These are phyloP conservation scores for Globomyces pollinis-pini DNA, from an alignment of 192 early-diverging fungal genomes.

Conservation along the genomic window DNA sequence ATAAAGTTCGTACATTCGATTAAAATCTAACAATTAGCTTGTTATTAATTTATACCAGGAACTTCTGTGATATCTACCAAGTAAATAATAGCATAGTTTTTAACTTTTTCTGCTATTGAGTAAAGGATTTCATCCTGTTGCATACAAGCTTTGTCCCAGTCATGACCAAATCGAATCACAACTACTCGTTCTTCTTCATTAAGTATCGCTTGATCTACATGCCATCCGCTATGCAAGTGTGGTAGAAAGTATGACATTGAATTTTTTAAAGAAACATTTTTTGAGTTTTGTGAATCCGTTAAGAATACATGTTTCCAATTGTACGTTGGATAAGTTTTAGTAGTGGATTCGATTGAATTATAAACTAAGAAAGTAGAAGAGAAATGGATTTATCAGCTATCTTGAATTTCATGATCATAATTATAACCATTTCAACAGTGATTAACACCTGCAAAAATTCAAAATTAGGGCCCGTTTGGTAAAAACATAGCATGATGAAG, in stretches of 20 bases:
- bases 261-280: not conserved
- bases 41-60: too few species aligned
- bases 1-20: constrained; percentile 96
- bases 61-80: constrained; percentile 93
- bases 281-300: too few species aligned
- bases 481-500: too few species aligned
- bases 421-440: too few species aligned
- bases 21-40: constrained; percentile 34
- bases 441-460: too few species aligned
- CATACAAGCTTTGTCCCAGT: constrained; percentile 96
- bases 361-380: too few species aligned
- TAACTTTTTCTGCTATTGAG: constrained; percentile 86
- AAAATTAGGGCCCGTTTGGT: too few species aligned
- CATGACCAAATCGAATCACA: constrained; percentile 93
- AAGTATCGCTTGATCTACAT: constrained; percentile 97
- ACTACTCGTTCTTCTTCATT: constrained; percentile 97
- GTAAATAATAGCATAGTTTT: constrained; percentile 98
- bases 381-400: too few species aligned
- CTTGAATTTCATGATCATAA: too few species aligned
- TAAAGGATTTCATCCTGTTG: constrained; percentile 95
- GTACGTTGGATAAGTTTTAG: too few species aligned
- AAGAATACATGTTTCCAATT: too few species aligned
- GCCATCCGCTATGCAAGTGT: constrained; percentile 65
- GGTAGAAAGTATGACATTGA: constrained; percentile 40
- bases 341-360: too few species aligned